Base-by-base conservation (phyloP, 2,329 filamentous ascomycete species). In the Claviceps purpurea region DNA sequence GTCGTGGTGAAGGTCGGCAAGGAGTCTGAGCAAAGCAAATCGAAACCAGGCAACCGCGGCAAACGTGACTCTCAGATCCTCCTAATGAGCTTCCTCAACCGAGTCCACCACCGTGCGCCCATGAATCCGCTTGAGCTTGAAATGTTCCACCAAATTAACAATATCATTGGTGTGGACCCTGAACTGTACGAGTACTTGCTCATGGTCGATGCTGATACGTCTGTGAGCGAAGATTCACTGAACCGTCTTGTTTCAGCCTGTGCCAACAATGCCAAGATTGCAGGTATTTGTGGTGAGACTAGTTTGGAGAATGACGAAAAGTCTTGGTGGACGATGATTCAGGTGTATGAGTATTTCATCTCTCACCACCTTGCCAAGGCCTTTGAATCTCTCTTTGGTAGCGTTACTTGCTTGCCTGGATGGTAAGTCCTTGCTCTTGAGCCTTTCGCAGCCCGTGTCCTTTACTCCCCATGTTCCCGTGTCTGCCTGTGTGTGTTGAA, bases 251-350 rank as follows among this genome's bases (percentile, higher is more conserved):
- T 98, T 18, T 88, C 93, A 53, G 87, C 87, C 50, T 98, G 90
- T 70, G 84, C 88, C 59, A 90, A 96, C 62, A 89, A 98, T 66
- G 84, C 89, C 37, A 95, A 94, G 73, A 95, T 98, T 71, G 89
- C 88, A 24, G 93, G 91, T 70, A 96, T 97, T 56, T 98, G 93
- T 66, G 93, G 93, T 65, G 93, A 98, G 68, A 98, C 93, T 1
- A 93, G 85, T 68, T 75, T 98, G 62, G 87, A 96, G 66, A 98
- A 98, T 62, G 91, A 96, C 67, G 89, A 96, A 61, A 79, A 84
- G 59, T 90, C 84, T 62, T 97, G 90, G 89, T 95, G 89, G 88
- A 98, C 93, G 13, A 98, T 98, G 93, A 98, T 98, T 63, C 93
- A 98, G 68, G 93, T 98, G 58, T 98, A 98, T 72, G 93, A 98